Evolutionary conservation across 2,329 filamentous ascomycete genomes (phyloP).

Genomic region (Aspergillus carbonarius): DNA sequence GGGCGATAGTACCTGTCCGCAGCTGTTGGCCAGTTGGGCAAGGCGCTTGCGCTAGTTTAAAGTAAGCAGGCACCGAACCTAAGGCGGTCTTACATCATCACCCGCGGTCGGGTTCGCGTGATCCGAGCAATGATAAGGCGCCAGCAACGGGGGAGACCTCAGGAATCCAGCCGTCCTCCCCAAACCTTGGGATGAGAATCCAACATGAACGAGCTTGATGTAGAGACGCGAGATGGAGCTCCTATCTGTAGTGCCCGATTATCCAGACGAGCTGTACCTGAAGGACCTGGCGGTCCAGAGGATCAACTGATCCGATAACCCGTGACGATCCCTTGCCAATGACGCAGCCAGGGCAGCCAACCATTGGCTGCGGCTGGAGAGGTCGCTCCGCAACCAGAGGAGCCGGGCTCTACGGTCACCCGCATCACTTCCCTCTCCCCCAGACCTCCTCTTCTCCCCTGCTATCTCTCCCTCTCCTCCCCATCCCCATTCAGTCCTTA

Average conservation of each 20-base stretch:
- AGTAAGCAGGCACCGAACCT: conserved; percentile 1
- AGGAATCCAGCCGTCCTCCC: background rate
- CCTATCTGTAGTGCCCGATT: background rate
- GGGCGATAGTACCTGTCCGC: background rate
- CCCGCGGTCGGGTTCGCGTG: background rate
- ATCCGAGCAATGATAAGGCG: conserved; percentile 1
- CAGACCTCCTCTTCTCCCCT: conserved; percentile 6
- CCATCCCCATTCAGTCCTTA: conserved; percentile 19
- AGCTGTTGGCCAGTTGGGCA: background rate
- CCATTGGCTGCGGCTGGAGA: conserved; percentile 19
- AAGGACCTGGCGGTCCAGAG: background rate
- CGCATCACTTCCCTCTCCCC: conserved; percentile 26
- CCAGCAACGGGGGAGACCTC: background rate
- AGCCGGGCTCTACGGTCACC: conserved; percentile 9
- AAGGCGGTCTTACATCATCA: conserved; percentile 16
- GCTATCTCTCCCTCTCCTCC: conserved; percentile 26
- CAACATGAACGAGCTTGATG: background rate
- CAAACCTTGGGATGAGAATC: background rate
- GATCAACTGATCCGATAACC: conserved; percentile 15
- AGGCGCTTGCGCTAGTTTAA: background rate
- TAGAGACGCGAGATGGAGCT: background rate
- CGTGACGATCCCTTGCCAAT: conserved; percentile 21
- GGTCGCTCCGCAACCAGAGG: conserved; percentile 26
- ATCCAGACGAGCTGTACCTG: background rate
- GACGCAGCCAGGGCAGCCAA: conserved; percentile 19